Percentiles rank a stretch among this genome's conserved stretches.
phyloP scores from a whole-genome alignment of 1,284 basidiomycete genomes.

The Violaceomyces palustris region DNA sequence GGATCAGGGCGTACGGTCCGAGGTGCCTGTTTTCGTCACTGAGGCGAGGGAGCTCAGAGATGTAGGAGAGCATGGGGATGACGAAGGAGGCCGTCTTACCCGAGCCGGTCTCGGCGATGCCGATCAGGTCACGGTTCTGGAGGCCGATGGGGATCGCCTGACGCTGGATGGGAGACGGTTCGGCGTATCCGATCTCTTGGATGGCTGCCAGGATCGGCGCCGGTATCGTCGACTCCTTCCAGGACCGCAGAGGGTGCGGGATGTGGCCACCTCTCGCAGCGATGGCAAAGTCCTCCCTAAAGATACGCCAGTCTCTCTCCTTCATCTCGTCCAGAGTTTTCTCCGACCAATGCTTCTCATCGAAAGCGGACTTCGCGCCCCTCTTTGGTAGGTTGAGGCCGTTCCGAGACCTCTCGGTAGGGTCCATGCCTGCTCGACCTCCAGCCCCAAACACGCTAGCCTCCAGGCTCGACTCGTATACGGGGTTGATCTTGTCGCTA shows the following conservation, averaged over 20 bases:
- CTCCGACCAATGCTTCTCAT: constrained; percentile 88
- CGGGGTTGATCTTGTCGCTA: constrained; percentile 10
- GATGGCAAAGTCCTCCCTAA: constrained; percentile 96
- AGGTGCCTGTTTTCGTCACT: constrained; percentile 85
- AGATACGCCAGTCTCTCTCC: constrained; percentile 97
- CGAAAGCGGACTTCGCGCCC: constrained; percentile 72
- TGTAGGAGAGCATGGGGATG: constrained; percentile 94
- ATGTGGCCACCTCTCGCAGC: constrained; percentile 81
- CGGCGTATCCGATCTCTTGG: constrained; percentile 87
- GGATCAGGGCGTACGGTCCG: constrained; percentile 86
- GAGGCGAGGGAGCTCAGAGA: constrained; percentile 74
- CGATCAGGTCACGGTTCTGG: constrained; percentile 92
- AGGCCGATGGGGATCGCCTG: constrained; percentile 97
- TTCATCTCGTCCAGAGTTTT: constrained; percentile 90
- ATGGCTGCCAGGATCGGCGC: constrained; percentile 73
- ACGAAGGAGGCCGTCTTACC: constrained; percentile 99
- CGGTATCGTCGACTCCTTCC: constrained; percentile 84
- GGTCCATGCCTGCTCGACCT: constrained; percentile 29
- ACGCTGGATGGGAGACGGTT: constrained; percentile 91
- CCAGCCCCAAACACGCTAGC: constrained; percentile 9
- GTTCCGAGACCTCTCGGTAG: background rate
- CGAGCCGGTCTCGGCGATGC: constrained; percentile 89
- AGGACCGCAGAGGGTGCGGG: constrained; percentile 83
- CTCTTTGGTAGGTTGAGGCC: constrained; percentile 38
- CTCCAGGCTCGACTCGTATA: constrained; percentile 22